Conservation (phyloP, 2,329 filamentous ascomycete species). For the Claviceps sp. region DNA sequence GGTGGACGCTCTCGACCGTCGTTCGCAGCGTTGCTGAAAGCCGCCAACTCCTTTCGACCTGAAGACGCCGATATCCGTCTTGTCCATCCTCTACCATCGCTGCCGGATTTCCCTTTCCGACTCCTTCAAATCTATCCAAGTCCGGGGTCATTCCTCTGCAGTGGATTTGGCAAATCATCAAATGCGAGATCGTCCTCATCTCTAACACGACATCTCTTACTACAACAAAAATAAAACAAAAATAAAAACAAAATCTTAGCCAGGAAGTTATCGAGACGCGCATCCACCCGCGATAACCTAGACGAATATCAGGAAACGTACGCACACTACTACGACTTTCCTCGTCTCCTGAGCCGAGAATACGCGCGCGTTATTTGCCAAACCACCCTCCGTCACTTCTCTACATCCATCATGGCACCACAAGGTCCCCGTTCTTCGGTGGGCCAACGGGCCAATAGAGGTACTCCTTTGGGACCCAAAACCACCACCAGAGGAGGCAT, state of each 20-base stretch:
- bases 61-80: not conserved
- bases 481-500: constrained; percentile 33
- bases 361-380: not conserved
- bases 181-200: not conserved
- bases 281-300: constrained; percentile 5
- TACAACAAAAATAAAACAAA: constrained; percentile 1
- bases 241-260: not conserved
- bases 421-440: constrained; percentile 17
- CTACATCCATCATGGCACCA: constrained; percentile 18
- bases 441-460: constrained; percentile 19
- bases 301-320: not conserved
- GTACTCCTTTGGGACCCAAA: constrained; percentile 16
- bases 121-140: not conserved
- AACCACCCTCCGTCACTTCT: not conserved
- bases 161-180: not conserved
- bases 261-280: constrained; percentile 6
- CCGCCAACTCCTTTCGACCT: not conserved
- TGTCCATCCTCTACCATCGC: not conserved
- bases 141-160: not conserved
- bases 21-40: not conserved
- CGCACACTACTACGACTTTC: not conserved
- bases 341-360: constrained; percentile 2
- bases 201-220: not conserved
- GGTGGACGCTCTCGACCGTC: not conserved
- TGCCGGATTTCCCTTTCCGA: not conserved